Base-by-base conservation (phyloP, 495 filamentous ascomycete species). In the Cairneyella variabilis region DNA sequence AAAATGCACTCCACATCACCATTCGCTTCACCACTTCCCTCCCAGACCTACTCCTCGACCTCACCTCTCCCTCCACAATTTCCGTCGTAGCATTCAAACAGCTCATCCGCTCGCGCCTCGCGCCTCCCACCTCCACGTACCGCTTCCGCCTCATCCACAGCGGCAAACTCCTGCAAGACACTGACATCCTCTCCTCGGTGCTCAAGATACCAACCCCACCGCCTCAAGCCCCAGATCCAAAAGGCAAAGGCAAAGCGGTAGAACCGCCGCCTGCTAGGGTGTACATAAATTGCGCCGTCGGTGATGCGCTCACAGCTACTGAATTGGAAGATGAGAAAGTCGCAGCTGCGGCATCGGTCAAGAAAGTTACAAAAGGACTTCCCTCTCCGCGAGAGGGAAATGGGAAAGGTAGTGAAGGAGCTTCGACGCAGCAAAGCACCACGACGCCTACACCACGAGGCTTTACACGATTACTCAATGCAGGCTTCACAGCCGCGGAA, bases 261-360 rank as follows among this genome's bases (percentile, higher is more conserved):
- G 61, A 79, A 12, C 74, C 76, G 12, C 63, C 28, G 56, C 66
- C 25, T 60, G 58, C 52, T 30, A 75, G 83, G 20, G 73, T 91
- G 60, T 95, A 93, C 70, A 83, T 95, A 45, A 91, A 95, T 75
- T 97, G 92, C 78, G 89, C 85, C 36, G 88, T 97, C 52, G 83
- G 82, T 52, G 87, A 89, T 60, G 76, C 78, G 41, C 80, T 96
- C 20, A 81, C 86, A 0, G 64, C 79, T 2, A 51, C 68, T 0
- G 89, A 93, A 25, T 79, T 97, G 17, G 74, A 69, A 2, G 74
- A 72, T n/a, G 92, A 96, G 74, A 80, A 83, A 1, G 73, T 27
- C 11, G 53, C 47, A 9, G 55, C 60, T 28, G 28, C 38, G 28
- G 39, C 23, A 25, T 54, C 53, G 5, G n/a, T 36, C 0, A 54